Evolutionary conservation across 768 basidiomycete species (phyloP), one percentile per base, ranked within the genome.

Genomic region (Termitomyces sp.): DNA sequence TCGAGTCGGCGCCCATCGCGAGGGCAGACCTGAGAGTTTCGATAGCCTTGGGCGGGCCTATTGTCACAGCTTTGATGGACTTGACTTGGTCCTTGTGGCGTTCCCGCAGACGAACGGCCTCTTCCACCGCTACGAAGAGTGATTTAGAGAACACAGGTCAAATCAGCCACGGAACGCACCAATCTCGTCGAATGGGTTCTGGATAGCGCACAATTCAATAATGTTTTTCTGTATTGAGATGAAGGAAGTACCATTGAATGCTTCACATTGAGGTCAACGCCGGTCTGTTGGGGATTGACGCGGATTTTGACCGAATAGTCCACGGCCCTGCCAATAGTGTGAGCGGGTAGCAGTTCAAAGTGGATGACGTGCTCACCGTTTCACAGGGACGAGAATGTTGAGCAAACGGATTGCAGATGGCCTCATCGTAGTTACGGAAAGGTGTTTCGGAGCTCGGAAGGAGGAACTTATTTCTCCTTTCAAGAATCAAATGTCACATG

Each of bases 101-200:
- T 69, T 97, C 92, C 36, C 96, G 91, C n/a, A 98, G 76, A 48
- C 94, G 90, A 49, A 98, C 86, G 54, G 97, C 96, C 72, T 98
- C 97, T 75, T 99, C 97, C 55, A 99, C 90, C 55, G 96, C 96
- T 95, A 28, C 54, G 57, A 26, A 26, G 24, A 10, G 37, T 33
- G 44, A 49, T 54, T 34, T 5, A 51, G 54, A 52, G 22, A 26
- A 41, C 20, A 26, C 37, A 13, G 15, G 16, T 29, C 36, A 18
- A 31, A 55, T 22, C 31, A 34, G 29, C 34, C 36, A 6, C 28
- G 33, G 49, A 33, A 64, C 73, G 54, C 55, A 94, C 94, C 96
- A 68, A 98, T 98, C 75, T 99, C 97, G 70, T 98, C 96, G 67
- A 98, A 98, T 0, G 97, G 96, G 73, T 98, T 98, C 95, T 98